phyloP scores from a whole-genome alignment of 2,329 filamentous ascomycete species.

The Phyllosticta citribraziliensis region DNA sequence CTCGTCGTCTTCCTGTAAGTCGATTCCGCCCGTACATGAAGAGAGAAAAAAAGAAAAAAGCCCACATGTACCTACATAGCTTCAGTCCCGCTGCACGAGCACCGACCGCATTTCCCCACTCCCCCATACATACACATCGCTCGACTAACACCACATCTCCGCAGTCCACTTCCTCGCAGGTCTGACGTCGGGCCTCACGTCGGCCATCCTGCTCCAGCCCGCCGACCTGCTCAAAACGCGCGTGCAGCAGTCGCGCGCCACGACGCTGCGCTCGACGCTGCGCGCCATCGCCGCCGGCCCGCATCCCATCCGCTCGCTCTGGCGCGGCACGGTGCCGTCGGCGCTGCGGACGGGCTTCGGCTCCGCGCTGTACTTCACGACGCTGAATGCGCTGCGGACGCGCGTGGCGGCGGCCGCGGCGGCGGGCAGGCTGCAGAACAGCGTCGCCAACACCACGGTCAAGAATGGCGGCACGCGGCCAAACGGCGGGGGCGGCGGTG shows the following conservation, averaged over 20 bases:
- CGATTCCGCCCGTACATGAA: too few relatives aligned
- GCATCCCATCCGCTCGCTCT: conserved; percentile 63
- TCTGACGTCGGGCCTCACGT: conserved; percentile 75
- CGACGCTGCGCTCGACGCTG: conserved; percentile 58
- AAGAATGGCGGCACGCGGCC: neutral
- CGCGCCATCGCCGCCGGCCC: conserved; percentile 58
- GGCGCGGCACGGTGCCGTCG: conserved; percentile 86
- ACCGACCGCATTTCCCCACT: neutral
- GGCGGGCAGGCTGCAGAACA: conserved; percentile 2
- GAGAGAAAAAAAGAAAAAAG: neutral
- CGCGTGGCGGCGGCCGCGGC: conserved; percentile 5
- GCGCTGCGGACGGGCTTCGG: conserved; percentile 90
- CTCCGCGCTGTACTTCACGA: conserved; percentile 87
- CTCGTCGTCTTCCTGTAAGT: conserved; percentile 42
- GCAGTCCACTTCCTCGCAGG: conserved; percentile 79
- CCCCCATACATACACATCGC: neutral
- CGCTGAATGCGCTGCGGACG: conserved; percentile 74
- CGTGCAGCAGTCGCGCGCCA: conserved; percentile 73
- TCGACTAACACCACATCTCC: neutral
- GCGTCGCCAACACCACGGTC: conserved; percentile 12
- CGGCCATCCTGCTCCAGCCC: conserved; percentile 84
- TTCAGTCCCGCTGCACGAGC: neutral
- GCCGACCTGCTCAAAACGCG: conserved; percentile 95
- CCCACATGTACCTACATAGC: neutral
- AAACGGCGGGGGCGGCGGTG: neutral